A percentile compares a stretch with the other conserved stretches of the same genome.
Conservation (phyloP, 2,329 filamentous ascomycete species). For the Stemphylium lycopersici region DNA sequence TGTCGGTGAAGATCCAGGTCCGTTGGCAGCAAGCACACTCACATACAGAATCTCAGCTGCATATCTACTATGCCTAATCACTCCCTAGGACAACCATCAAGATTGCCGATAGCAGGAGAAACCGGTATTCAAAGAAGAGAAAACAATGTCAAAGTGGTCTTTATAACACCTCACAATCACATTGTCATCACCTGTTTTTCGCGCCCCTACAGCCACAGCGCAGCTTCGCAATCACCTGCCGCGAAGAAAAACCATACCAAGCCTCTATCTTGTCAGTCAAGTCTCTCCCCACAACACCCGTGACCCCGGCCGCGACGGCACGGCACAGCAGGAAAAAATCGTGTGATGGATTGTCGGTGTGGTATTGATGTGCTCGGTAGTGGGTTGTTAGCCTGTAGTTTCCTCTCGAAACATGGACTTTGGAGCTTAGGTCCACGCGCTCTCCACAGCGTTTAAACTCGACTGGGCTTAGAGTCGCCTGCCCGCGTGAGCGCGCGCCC, state of each 20-base stretch:
- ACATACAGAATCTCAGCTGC: neutral
- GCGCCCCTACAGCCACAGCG: neutral
- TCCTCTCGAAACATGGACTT: neutral
- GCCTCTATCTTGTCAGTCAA: neutral
- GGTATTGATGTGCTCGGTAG: neutral
- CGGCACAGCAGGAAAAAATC: neutral
- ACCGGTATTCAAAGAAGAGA: neutral
- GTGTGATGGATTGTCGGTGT: conserved; percentile 6
- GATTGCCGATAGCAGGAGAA: neutral
- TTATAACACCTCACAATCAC: neutral
- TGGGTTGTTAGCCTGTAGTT: neutral
- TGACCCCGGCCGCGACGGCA: neutral
- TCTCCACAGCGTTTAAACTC: neutral
- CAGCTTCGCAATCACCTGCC: neutral
- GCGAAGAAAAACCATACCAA: neutral
- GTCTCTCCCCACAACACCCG: neutral
- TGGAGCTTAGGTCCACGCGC: neutral
- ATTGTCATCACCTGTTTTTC: neutral
- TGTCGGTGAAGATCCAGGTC: conserved; percentile 2
- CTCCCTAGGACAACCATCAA: neutral
- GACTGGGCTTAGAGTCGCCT: neutral
- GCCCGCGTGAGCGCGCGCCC: conserved; percentile 4
- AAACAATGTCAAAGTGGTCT: neutral
- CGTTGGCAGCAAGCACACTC: neutral
- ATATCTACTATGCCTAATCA: neutral